Percentiles rank a stretch among this genome's conserved stretches.
Conservation (phyloP, 345 rosid genomes). For the Capsella bursapastoris region DNA sequence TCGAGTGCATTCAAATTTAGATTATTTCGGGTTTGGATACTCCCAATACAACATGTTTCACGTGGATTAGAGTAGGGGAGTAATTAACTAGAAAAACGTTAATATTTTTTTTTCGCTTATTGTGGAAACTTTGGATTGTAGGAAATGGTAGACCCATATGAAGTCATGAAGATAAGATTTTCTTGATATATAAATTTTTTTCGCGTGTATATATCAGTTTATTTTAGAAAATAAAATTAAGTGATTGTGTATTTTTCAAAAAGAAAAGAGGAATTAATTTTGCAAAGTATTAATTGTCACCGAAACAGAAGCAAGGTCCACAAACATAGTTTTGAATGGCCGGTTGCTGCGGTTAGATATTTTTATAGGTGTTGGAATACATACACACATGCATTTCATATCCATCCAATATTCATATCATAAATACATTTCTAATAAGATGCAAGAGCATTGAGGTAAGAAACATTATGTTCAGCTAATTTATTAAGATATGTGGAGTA, state of each 20-base stretch:
- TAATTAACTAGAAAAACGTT: not conserved
- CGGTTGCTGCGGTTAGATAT: not conserved
- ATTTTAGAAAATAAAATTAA: no score
- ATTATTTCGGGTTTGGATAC: no score
- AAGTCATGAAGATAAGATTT: conserved; percentile 11
- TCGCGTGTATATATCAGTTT: not conserved
- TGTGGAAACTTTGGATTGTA: not conserved
- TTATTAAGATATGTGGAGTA: not conserved
- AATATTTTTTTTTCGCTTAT: not conserved
- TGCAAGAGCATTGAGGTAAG: no score
- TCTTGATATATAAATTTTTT: not conserved
- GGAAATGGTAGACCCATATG: not conserved
- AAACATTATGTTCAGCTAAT: not conserved
- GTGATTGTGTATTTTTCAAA: not conserved
- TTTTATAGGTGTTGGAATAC: not conserved
- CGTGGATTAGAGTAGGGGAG: not conserved
- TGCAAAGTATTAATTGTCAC: not conserved
- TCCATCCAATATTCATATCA: not conserved
- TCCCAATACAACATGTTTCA: conserved; percentile 1
- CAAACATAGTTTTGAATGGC: not conserved
- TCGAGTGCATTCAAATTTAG: no score
- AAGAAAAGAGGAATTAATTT: not conserved
- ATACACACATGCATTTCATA: no score
- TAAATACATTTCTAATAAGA: no score
- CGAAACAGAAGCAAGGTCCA: not conserved